Evolutionary conservation across 768 basidiomycete species (phyloP), one percentile per base, ranked within the genome.

Genomic region (Pleurotus ostreatus): DNA sequence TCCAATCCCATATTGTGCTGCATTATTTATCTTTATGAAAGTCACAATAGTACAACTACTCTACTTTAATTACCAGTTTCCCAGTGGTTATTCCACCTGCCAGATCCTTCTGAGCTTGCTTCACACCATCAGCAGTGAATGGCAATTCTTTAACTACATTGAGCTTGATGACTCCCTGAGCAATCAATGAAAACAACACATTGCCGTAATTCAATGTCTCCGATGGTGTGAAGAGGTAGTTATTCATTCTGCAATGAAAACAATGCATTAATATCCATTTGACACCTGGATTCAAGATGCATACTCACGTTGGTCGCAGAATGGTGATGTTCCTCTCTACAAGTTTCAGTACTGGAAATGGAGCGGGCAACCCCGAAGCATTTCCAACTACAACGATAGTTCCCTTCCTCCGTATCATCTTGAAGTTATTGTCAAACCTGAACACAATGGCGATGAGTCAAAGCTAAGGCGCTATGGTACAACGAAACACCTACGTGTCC

Each of bases 341-440:
- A 9, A 98, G 82, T 62, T 82, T 88, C 48, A 90, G 71, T 0
- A 89, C 80, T 2, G 86, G 71, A 66, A 97, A 85, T 0, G 91
- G 87, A 30, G 83, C 81, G 2, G 92, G 88, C 5, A 86, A 70
- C 2, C 94, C 94, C 5, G 93, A 96, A 0, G 96, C 92, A 63
- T 98, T 98, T 0, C 97, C 97, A 53, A 94, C 82, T 5, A 85
- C 87, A 12, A 97, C 90, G 37, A 97, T 79, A 0, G 94, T 96
- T 2, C 92, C 95, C 68, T 96, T 97, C 40, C 92, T 78, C 62
- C 83, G 82, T 62, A 91, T 77, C 69, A 94, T 75, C 68, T 86
- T 81, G 72, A 96, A 91, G 74, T 95, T 78, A 58, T 79, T 78
- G 59, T 92, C 88, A 66, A 88, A 89, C 4, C 88, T 90, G 61